Evolutionary conservation across 2,329 filamentous ascomycete species (phyloP).

Genomic region (Ophiostoma montium): DNA sequence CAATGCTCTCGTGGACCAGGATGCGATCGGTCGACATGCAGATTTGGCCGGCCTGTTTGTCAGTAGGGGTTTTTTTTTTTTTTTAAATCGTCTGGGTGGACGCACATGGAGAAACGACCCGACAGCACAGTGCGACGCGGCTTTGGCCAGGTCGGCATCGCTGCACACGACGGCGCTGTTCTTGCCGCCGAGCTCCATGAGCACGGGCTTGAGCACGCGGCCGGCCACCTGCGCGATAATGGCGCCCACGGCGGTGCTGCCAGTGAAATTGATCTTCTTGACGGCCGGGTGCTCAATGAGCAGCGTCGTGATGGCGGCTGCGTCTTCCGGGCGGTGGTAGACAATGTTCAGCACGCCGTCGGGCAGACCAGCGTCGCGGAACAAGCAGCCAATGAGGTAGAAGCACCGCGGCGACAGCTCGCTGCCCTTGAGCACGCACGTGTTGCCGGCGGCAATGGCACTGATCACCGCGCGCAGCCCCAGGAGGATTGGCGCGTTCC

Average conservation of each 20-base stretch:
- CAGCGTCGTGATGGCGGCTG: slow-evolving; percentile 49
- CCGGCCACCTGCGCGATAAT: slow-evolving; percentile 59
- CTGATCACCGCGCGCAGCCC: slow-evolving; percentile 40
- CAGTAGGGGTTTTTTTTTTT: not conserved
- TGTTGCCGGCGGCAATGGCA: slow-evolving; percentile 67
- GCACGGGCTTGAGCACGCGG: slow-evolving; percentile 60
- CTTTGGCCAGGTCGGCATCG: slow-evolving; percentile 62
- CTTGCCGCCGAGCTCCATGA: slow-evolving; percentile 77
- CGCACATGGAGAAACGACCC: slow-evolving; percentile 46
- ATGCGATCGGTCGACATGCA: slow-evolving; percentile 79
- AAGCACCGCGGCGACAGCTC: slow-evolving; percentile 53
- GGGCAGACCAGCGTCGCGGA: slow-evolving; percentile 64
- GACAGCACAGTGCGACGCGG: slow-evolving; percentile 52
- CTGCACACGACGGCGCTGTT: slow-evolving; percentile 64
- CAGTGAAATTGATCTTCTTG: slow-evolving; percentile 79
- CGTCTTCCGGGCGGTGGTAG: slow-evolving; percentile 49
- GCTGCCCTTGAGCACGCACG: slow-evolving; percentile 56
- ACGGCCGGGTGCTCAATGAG: slow-evolving; percentile 54
- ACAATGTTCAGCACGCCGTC: slow-evolving; percentile 61
- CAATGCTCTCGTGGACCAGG: slow-evolving; percentile 36
- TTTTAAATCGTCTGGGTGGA: too few species aligned
- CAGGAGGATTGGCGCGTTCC: slow-evolving; percentile 45
- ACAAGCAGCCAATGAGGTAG: slow-evolving; percentile 46
- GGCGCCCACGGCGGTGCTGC: slow-evolving; percentile 57
- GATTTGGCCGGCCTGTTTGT: slow-evolving; percentile 37